Base-by-base conservation (phyloP, 306 rosid species). In the Cicer yamashitae region DNA sequence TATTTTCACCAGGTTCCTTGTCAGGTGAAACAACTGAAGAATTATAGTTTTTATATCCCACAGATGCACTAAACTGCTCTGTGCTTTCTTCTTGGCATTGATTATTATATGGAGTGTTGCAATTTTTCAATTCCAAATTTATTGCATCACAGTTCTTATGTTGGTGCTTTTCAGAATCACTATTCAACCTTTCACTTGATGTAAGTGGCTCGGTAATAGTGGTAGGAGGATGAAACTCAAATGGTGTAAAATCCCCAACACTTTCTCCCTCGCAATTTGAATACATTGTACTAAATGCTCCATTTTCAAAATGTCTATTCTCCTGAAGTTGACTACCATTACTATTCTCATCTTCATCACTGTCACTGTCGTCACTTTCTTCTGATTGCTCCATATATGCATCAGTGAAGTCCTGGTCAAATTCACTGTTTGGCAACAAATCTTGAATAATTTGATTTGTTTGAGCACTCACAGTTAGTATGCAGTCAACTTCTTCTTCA, bases 371-470 rank as follows among this genome's bases (percentile, higher is more conserved):
- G 18, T 87, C 96, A 78, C 90, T 85, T 58, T 91, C 96, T 78
- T 85, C 93, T 51, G 84, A 62, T 67, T 85, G 84, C 68, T 91
- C 96, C 83, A 80, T 76, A 86, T 94, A 94, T 6, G 93, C 96
- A 66, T 90, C 91, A 44, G 51, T 46, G 44, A 88, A 94, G 52
- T 91, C 91, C 68, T 77, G 43, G 67, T 85, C 91, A 63, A 91
- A 88, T 43, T 82, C 81, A 81, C 45, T 68, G 38, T 75, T 85
- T 40, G 93, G 91, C 34, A 87, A 76, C 66, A 82, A 78, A 81
- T 90, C 91, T 78, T 81, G 77, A 72, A 88, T 72, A 84, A 89
- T 63, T 83, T 91, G 96, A 72, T 90, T 90, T 67, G 86, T 18
- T 61, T 83, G 87, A 74, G 97, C 96, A 86, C 96, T 91, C 64